Evolutionary conservation across 192 early-diverging fungal species (phyloP), one percentile per base, ranked within the genome.

Genomic region (Backusella mclennaniae): DNA sequence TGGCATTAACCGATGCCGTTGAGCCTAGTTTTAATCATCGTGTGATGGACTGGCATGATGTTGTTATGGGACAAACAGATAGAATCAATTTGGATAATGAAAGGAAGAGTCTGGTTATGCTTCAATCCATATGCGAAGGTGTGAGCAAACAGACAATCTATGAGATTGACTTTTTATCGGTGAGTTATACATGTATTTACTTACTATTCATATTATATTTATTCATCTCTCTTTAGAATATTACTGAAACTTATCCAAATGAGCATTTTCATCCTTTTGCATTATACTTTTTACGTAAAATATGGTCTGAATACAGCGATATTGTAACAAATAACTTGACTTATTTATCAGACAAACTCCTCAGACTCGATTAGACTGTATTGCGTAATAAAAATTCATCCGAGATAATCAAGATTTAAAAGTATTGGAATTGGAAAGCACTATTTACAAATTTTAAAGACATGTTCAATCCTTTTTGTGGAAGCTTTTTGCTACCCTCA

Each of bases 1-100:
- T 82, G 36, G 76, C 85, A 1, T 63, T 86, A 29, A 73, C 71
- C 5, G 80, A 77, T 35, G 46, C 23, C 15, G 66, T 67, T 49
- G 59, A 71, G 12, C 80, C 78, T 1, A 71, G 63, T 5, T 76
- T 77, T 23, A 74, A 79, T 7, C 80, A 79, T 31, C 70, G 69
- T 3, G 80, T 78, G 1, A 77, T 85, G 52, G 77, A 80, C 9
- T 87, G 86, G 86, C 80, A 87, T 14, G 83, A 84, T 35, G 78
- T 85, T 14, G 70, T 87, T 4, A 84, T 80, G 76, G 86, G 86
- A 11, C 75, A 85, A 29, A 31, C 76, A 38, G 86, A 87, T 19
- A 70, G 76, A 9, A 85, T 87, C 33, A 81, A 70, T 56, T 53
- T 67, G 1, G 81, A 82, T 44, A 87, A 87, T 46, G 86, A 87